Conservation (phyloP, 257 asterid species). For the Solanum commersonii region DNA sequence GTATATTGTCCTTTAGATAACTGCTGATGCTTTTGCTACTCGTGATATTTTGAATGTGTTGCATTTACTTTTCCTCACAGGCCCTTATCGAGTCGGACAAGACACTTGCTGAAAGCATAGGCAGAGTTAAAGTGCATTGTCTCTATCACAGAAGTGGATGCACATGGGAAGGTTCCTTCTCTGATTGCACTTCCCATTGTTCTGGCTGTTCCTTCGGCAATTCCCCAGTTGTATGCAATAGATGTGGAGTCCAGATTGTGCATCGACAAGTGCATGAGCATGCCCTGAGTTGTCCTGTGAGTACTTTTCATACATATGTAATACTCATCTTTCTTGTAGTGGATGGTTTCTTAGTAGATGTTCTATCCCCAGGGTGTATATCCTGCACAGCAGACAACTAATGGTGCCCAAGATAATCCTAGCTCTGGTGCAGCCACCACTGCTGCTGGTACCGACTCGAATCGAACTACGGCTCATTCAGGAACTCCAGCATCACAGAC, state of each 20-base stretch:
- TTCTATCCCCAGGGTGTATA: constrained; percentile 51
- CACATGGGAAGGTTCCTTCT: constrained; percentile 78
- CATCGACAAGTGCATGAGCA: constrained; percentile 98
- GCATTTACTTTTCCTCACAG: constrained; percentile 37
- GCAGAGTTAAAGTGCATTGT: constrained; percentile 80
- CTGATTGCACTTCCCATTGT: constrained; percentile 72
- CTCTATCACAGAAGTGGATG: constrained; percentile 86
- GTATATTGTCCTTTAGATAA: neutral
- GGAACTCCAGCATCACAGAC: constrained; percentile 40
- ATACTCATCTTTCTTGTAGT: neutral
- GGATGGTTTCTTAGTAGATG: neutral
- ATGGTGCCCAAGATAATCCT: constrained; percentile 18
- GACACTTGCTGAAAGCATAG: constrained; percentile 61
- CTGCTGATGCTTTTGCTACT: neutral
- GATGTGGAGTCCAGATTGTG: constrained; percentile 77
- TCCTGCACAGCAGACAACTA: constrained; percentile 55
- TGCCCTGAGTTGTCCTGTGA: constrained; percentile 80
- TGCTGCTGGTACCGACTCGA: constrained; percentile 24
- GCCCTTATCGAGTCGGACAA: constrained; percentile 63
- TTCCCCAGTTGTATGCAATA: constrained; percentile 81
- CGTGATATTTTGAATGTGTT: constrained; percentile 6
- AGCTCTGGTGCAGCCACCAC: constrained; percentile 33
- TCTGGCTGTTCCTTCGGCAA: constrained; percentile 69
- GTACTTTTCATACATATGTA: constrained; percentile 11
- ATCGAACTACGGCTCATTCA: constrained; percentile 32